phyloP scores from a whole-genome alignment of 495 filamentous ascomycete species.

The Aspergillus ellipticus region DNA sequence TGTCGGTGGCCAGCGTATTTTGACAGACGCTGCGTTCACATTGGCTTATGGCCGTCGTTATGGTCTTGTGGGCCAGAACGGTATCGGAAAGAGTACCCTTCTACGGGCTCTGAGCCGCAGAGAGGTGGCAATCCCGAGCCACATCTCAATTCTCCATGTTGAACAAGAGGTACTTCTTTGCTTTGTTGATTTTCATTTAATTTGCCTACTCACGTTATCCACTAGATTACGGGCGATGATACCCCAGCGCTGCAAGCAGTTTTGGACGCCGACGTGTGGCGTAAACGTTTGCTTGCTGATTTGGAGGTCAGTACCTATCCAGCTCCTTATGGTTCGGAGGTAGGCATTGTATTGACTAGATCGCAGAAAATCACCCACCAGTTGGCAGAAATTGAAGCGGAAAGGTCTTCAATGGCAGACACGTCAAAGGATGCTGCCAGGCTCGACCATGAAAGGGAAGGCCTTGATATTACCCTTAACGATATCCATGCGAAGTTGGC shows the following conservation, averaged over 20 bases:
- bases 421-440: constrained; percentile 79
- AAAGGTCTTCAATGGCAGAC: constrained; percentile 75
- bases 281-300: constrained; percentile 88
- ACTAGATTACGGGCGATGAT: constrained; percentile 88
- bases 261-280: constrained; percentile 97
- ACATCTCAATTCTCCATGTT: constrained; percentile 98
- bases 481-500: constrained; percentile 90
- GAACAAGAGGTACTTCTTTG: constrained; percentile 77
- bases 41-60: constrained; percentile 92
- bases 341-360: background rate
- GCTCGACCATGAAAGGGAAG: constrained; percentile 83
- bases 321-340: constrained; percentile 15
- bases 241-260: constrained; percentile 94
- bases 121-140: constrained; percentile 90
- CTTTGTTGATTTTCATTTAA: constrained; percentile 9
- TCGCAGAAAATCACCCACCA: constrained; percentile 76
- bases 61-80: constrained; percentile 97
- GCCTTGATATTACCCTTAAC: constrained; percentile 78
- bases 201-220: background rate
- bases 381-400: constrained; percentile 73
- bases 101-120: constrained; percentile 85
- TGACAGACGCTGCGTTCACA: constrained; percentile 85
- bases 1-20: constrained; percentile 82
- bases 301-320: constrained; percentile 66
- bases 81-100: constrained; percentile 97